Percentiles rank a stretch among this genome's conserved stretches.
These are phyloP conservation scores for Wilcoxina mikolae DNA, from an alignment of 495 filamentous ascomycete genomes.

Conservation along the genomic window DNA sequence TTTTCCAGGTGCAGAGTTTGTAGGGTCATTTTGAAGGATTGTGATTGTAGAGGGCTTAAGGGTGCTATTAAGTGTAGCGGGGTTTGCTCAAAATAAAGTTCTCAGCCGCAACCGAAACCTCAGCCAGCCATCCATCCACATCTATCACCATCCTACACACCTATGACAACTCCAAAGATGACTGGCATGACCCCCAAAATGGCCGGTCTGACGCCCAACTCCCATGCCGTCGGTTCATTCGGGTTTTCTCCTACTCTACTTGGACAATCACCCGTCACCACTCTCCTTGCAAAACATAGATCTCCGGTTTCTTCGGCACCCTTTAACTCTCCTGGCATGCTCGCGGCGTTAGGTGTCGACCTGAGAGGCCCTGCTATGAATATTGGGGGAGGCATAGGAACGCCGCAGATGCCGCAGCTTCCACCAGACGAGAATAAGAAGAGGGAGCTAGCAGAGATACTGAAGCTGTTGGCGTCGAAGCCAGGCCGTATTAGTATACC, in stretches of 20 bases:
- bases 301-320: constrained; percentile 13
- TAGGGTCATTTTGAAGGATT: neutral
- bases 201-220: constrained; percentile 18
- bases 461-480: constrained; percentile 15
- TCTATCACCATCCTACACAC: neutral
- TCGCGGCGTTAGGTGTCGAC: constrained; percentile 10
- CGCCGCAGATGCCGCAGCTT: neutral
- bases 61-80: too few relatives aligned
- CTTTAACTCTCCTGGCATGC: constrained; percentile 20
- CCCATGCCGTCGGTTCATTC: constrained; percentile 12
- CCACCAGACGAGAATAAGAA: constrained; percentile 25
- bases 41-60: too few relatives aligned
- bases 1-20: constrained; percentile 15
- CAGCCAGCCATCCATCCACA: too few relatives aligned
- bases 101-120: too few relatives aligned
- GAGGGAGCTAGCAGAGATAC: constrained; percentile 25
- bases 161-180: constrained; percentile 7
- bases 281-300: constrained; percentile 19
- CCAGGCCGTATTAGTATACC: constrained; percentile 54
- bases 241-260: constrained; percentile 24
- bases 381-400: constrained; percentile 1
- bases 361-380: neutral
- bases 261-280: constrained; percentile 21
- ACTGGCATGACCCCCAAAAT: constrained; percentile 20
- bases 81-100: too few relatives aligned